Conservation (phyloP, 768 basidiomycete genomes). For the Boletellus ananiceps region DNA sequence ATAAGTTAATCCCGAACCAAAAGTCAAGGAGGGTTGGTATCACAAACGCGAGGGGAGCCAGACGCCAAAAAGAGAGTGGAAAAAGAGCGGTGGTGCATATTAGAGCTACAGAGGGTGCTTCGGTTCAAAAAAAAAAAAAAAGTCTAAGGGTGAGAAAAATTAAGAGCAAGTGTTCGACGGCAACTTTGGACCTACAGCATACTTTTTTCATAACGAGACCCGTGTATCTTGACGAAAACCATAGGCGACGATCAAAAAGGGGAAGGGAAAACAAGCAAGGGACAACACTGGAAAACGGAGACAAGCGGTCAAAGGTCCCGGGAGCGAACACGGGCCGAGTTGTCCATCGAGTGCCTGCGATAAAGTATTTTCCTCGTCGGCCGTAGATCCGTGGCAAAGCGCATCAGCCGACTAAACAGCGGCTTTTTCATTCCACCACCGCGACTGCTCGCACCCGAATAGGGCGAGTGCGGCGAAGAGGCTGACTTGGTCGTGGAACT, state of each 20-base stretch:
- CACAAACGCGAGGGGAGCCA: not conserved
- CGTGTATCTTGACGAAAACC: not conserved
- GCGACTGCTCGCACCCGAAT: slow-evolving; percentile 23
- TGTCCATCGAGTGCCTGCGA: slow-evolving; percentile 50
- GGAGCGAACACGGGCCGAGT: slow-evolving; percentile 18
- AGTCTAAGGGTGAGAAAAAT: slow-evolving; percentile 17
- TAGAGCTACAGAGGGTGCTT: slow-evolving; percentile 27
- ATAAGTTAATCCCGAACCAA: slow-evolving; percentile 18
- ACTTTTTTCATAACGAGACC: not conserved
- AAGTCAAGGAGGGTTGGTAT: not conserved
- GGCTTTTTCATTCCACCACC: slow-evolving; percentile 44
- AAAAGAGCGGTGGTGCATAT: slow-evolving; percentile 21
- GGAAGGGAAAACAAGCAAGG: not conserved
- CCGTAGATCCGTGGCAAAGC: slow-evolving; percentile 44
- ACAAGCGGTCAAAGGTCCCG: slow-evolving; percentile 16
- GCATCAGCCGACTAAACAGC: slow-evolving; percentile 59
- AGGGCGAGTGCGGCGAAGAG: slow-evolving; percentile 43
- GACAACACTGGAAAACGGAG: not conserved
- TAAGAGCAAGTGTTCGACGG: slow-evolving; percentile 5
- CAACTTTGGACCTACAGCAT: not conserved
- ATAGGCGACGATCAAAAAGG: slow-evolving; percentile 3
- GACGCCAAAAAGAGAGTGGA: not conserved
- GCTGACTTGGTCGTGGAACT: slow-evolving; percentile 57
- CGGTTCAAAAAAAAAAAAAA: slow-evolving; percentile 16
- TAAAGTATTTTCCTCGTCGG: slow-evolving; percentile 39